Evolutionary conservation across 164 flowering plant species (phyloP).

Genomic region (Umbilicus rupestris): DNA sequence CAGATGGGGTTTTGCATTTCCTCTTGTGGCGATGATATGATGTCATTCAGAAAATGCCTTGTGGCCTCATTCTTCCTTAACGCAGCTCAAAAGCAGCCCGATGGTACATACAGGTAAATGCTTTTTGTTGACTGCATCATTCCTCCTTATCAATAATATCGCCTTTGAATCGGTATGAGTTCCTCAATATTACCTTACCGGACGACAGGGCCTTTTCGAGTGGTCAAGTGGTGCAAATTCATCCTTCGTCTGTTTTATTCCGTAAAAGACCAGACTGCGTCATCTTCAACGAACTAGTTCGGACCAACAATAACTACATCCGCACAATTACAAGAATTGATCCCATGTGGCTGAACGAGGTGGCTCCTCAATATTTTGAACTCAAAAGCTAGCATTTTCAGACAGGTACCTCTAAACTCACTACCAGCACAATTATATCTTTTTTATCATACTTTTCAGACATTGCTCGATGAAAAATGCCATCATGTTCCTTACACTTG

Average conservation of each 20-base stretch:
- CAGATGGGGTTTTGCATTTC: conserved; percentile 65
- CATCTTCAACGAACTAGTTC: conserved; percentile 71
- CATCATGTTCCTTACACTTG: too few species aligned
- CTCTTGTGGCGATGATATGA: conserved; percentile 86
- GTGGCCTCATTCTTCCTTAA: conserved; percentile 89
- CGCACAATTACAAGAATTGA: conserved; percentile 73
- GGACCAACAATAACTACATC: conserved; percentile 61
- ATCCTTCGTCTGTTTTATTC: conserved; percentile 72
- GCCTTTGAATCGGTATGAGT: background rate
- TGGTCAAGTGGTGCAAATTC: conserved; percentile 68
- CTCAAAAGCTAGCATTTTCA: background rate
- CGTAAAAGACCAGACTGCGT: conserved; percentile 69
- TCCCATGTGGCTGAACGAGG: conserved; percentile 73
- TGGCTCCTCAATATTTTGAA: conserved; percentile 72
- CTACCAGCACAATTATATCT: too few species aligned
- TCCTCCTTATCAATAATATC: background rate
- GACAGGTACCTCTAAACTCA: too few species aligned
- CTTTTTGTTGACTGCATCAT: background rate
- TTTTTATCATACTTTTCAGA: too few species aligned
- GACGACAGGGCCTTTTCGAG: conserved; percentile 60
- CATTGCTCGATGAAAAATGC: too few species aligned
- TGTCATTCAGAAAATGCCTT: conserved; percentile 77
- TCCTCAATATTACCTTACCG: conserved; percentile 1
- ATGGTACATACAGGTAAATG: conserved; percentile 71
- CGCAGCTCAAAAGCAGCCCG: conserved; percentile 77